Percentiles rank a stretch among this genome's conserved stretches.
Evolutionary conservation across 1,139 yeast genomes (phyloP).

Genomic region (Scheffersomyces quercinus): DNA sequence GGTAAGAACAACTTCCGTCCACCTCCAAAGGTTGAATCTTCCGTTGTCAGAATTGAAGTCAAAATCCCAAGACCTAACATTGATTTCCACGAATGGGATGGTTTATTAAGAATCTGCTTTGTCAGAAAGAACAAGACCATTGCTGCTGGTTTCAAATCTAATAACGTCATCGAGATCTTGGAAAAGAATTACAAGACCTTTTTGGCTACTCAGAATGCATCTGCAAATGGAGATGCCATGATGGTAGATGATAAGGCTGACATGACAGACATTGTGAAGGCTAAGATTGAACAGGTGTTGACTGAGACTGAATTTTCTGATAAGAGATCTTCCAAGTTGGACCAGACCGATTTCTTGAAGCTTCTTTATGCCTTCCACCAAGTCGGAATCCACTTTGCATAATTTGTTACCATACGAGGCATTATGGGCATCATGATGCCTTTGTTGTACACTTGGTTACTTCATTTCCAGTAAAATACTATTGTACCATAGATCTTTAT

Average conservation of each 20-base stretch:
- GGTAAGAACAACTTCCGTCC: conserved; percentile 97
- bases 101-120: conserved; percentile 83
- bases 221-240: conserved; percentile 49
- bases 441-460: too few species aligned
- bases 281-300: conserved; percentile 65
- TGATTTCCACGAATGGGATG: conserved; percentile 97
- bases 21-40: conserved; percentile 97
- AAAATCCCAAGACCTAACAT: conserved; percentile 90
- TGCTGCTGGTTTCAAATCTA: conserved; percentile 87
- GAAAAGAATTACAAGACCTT: conserved; percentile 87
- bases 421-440: neutral
- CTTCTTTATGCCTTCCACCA: conserved; percentile 92
- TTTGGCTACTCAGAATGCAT: conserved; percentile 56
- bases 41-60: conserved; percentile 91
- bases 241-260: conserved; percentile 50
- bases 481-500: too few species aligned
- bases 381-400: conserved; percentile 96
- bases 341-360: conserved; percentile 89
- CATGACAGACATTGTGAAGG: conserved; percentile 50
- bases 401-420: conserved; percentile 10
- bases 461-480: too few species aligned
- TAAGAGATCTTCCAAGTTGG: conserved; percentile 90
- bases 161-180: conserved; percentile 77
- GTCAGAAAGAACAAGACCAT: conserved; percentile 92
- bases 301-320: conserved; percentile 78